phyloP scores from a whole-genome alignment of 2,329 filamentous ascomycete species.

The Exophiala phaeomuriformis region DNA sequence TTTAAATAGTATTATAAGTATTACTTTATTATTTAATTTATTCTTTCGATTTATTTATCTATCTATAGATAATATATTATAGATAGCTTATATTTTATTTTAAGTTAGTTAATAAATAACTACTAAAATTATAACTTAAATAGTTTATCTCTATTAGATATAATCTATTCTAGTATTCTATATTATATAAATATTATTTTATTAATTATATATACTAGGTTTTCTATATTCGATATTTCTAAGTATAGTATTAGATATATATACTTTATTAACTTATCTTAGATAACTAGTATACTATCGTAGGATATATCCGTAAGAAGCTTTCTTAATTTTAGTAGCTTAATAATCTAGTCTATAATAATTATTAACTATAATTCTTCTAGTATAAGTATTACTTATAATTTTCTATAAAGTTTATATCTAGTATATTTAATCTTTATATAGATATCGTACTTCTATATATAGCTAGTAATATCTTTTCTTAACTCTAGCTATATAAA shows the following conservation, averaged over 20 bases:
- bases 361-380: no score
- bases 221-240: neutral
- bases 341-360: no score
- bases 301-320: neutral
- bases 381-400: no score
- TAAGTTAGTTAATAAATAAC: neutral
- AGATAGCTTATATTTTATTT: conserved; percentile 12
- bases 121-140: neutral
- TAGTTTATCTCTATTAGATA: neutral
- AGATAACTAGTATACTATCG: neutral
- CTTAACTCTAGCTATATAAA: no score
- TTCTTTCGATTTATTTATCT: conserved; percentile 15
- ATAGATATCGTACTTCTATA: no score
- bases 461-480: no score
- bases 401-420: no score
- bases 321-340: neutral
- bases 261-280: neutral
- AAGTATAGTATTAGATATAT: neutral
- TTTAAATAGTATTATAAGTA: conserved; percentile 19
- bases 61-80: conserved; percentile 14
- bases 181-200: neutral
- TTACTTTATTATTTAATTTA: conserved; percentile 17
- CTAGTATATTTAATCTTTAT: no score
- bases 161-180: neutral
- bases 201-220: neutral